Evolutionary conservation across 345 rosid genomes (phyloP), one percentile per base, ranked within the genome.

Genomic region (Eutrema japonicum): DNA sequence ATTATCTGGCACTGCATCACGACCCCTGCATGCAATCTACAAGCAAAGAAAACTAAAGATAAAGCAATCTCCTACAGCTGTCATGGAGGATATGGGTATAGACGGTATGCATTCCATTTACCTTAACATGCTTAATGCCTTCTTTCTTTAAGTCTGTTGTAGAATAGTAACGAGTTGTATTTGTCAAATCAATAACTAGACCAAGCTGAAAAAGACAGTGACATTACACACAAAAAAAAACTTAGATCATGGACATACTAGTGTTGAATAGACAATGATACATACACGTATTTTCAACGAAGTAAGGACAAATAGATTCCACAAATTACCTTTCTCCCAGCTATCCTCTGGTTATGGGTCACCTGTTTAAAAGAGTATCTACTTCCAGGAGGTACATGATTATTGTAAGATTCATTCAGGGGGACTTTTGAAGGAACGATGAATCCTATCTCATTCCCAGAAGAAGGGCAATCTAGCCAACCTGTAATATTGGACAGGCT

Each of bases 281-380:
- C 41, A 66, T 12, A 26, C 32, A 38, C 45, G 45, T 10, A 45
- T 58, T 32, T 48, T 47, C 46, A 80, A 29, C 41, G 54, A 46
- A 27, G 61, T 6, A 67, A 16, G 36, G 58, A 46, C 3, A 48
- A 40, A 30, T 5, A 26, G 22, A 51, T 27, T 53, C 10, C 57
- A 43, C 3, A 16, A 77, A 80, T 80, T 80, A 96, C 99, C 82
- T 83, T 89, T 81, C 92, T 90, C 75, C 87, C 86, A 66, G 82
- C 68, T 72, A 90, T 96, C 85, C 90, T 81, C 73, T 82, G 96
- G 66, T 77, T 87, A 79, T 87, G 93, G 58, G 84, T 56, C 70
- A 92, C 98, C 84, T 92, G 99, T 70, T 92, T 90, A 79, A 92
- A 96, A 32, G 99, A 96, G 86, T 96, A 96, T 88, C 99, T 85